A percentile compares a stretch with the other conserved stretches of the same genome.
phyloP scores from a whole-genome alignment of 179 eudicot genomes.

The Sideroxylon spinosum region DNA sequence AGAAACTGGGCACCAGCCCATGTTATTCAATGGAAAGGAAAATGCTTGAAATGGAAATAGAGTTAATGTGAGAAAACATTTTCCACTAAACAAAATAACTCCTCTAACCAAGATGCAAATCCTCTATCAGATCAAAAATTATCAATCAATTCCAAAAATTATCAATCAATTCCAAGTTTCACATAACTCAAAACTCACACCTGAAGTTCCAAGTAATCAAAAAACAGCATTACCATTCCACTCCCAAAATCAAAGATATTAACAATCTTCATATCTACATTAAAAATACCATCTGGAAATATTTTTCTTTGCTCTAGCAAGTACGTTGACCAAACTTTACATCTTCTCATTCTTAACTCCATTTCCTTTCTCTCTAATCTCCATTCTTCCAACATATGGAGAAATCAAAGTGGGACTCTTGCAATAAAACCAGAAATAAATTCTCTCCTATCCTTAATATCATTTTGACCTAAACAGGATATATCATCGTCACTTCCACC shows the following conservation, averaged over 20 bases:
- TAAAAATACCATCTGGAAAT: background rate
- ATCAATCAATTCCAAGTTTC: background rate
- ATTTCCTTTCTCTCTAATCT: background rate
- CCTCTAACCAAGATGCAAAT: background rate
- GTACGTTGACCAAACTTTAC: background rate
- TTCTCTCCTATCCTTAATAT: too few relatives aligned
- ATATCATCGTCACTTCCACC: background rate
- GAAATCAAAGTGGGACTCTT: background rate
- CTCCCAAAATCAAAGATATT: background rate
- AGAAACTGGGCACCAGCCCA: background rate
- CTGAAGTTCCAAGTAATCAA: background rate
- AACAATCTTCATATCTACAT: background rate
- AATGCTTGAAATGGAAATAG: too few relatives aligned
- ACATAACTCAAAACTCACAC: background rate
- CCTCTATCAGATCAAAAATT: background rate
- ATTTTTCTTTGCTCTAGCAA: background rate
- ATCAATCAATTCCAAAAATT: background rate
- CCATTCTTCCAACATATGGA: background rate
- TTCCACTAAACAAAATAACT: background rate
- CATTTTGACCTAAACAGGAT: background rate
- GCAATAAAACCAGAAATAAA: background rate
- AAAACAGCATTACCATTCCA: constrained; percentile 3
- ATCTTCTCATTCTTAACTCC: background rate
- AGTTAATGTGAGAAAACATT: too few relatives aligned
- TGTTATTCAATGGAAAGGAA: background rate